Base-by-base conservation (phyloP, 164 flowering plant species). In the Liriodendron chinense region DNA sequence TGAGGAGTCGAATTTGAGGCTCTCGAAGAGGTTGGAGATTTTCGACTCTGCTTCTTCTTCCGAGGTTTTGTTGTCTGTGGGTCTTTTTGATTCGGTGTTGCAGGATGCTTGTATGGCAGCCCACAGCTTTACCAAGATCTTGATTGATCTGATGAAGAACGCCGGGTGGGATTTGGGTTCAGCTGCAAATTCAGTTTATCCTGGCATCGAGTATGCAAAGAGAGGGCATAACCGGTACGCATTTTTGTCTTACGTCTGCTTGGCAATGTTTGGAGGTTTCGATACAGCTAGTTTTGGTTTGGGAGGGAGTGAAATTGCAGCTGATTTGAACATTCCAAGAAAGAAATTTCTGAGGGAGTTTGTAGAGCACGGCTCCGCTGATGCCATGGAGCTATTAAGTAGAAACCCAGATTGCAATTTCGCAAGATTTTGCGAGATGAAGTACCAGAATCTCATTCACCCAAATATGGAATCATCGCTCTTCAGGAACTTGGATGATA, bases 91-190 rank as follows among this genome's bases (percentile, higher is more conserved):
- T 76, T 86, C 90, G 13, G 84, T 88, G 69, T 82, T 94, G 64
- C 82, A 72, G 71, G 98, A 90, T 78, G 85, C 85, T 53, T 86
- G 84, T 78, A 84, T 85, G 78, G 81, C 86, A 26, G 47, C 84
- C 18, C 87, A 84, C 68, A 80, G 81, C 14, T 96, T 96, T 80
- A 84, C 89, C 4, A 92, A 91, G 81, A 67, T 89, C 47, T 82
- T 94, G 89, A 87, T 90, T 70, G 85, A 78, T 34, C 83, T 89
- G 85, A 94, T 96, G 98, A 87, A 76, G 75, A 86, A 78, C 73
- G 91, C 90, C 18, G 87, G 87, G 68, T 94, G 97, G 98, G 94
- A 96, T 86, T 85, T 96, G 90, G 89, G 89, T 80, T 83, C 83
- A 74, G 97, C 92, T 0, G 94, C 96, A 0, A 85, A 82, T 80